Evolutionary conservation across 2,329 filamentous ascomycete genomes (phyloP).

Genomic region (Exophiala bonariae): DNA sequence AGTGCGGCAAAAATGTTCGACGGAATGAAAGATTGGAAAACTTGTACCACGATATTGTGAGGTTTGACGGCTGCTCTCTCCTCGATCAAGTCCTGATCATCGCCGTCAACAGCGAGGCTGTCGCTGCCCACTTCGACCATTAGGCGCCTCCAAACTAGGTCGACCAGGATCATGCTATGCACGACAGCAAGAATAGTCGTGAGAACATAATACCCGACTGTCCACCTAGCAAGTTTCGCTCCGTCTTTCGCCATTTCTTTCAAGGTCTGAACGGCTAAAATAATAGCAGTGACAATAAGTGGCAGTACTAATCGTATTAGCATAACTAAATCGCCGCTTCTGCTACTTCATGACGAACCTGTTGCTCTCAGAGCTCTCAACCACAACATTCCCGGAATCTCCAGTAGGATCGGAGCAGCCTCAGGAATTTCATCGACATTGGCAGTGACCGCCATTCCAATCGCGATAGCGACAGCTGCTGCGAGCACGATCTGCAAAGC

Average conservation of each 20-base stretch:
- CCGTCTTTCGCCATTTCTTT: slow-evolving; percentile 47
- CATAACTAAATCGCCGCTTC: too few species aligned
- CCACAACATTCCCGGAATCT: slow-evolving; percentile 53
- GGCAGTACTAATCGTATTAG: slow-evolving; percentile 44
- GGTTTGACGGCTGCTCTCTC: slow-evolving; percentile 37
- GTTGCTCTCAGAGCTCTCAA: slow-evolving; percentile 51
- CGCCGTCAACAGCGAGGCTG: slow-evolving; percentile 43
- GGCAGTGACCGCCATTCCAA: slow-evolving; percentile 49
- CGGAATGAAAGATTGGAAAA: slow-evolving; percentile 53
- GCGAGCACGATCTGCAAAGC: slow-evolving; percentile 53
- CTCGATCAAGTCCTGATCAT: slow-evolving; percentile 30
- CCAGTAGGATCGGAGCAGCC: slow-evolving; percentile 44
- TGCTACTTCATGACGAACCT: slow-evolving; percentile 35
- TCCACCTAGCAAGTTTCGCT: slow-evolving; percentile 48
- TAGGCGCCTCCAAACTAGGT: slow-evolving; percentile 44
- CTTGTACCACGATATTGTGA: slow-evolving; percentile 47
- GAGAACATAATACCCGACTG: slow-evolving; percentile 51
- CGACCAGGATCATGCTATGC: slow-evolving; percentile 48
- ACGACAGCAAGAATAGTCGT: slow-evolving; percentile 54
- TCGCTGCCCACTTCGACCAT: slow-evolving; percentile 7
- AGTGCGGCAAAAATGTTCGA: slow-evolving; percentile 50
- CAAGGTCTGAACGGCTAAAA: slow-evolving; percentile 52
- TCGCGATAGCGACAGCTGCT: slow-evolving; percentile 50
- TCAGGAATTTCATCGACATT: slow-evolving; percentile 45
- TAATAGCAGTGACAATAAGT: slow-evolving; percentile 54